Conservation (phyloP, 768 basidiomycete species). For the Boletus huronensis region DNA sequence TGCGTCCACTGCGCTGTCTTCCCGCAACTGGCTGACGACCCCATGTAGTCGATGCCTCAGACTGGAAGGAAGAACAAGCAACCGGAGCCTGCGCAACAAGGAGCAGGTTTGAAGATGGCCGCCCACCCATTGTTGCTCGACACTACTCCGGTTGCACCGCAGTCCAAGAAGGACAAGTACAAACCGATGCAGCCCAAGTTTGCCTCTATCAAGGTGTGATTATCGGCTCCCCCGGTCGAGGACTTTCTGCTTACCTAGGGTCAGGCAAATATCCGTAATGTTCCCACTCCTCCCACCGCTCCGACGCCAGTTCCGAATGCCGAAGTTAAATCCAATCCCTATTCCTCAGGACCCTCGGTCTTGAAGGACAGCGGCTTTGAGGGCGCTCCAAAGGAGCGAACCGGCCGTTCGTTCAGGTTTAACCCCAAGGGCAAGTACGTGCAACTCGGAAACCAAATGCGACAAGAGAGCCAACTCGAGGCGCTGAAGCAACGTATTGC, state of each 20-base stretch:
- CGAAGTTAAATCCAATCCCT: constrained; percentile 66
- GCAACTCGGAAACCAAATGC: constrained; percentile 63
- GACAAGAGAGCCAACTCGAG: constrained; percentile 79
- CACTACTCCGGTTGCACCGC: constrained; percentile 46
- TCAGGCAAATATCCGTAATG: constrained; percentile 75
- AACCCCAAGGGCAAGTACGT: constrained; percentile 93
- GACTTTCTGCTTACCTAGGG: background rate
- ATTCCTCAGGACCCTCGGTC: constrained; percentile 49
- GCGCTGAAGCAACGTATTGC: constrained; percentile 90
- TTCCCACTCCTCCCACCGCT: constrained; percentile 55
- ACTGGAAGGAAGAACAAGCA: constrained; percentile 51
- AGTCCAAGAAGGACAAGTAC: constrained; percentile 87
- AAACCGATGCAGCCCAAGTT: constrained; percentile 99
- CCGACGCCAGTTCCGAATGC: constrained; percentile 36
- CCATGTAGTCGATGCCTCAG: constrained; percentile 49
- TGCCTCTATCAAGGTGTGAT: constrained; percentile 80
- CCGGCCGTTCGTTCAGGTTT: constrained; percentile 73
- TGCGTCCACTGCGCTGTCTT: constrained; percentile 30
- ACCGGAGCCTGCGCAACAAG: constrained; percentile 68
- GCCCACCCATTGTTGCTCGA: constrained; percentile 86
- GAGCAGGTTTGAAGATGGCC: constrained; percentile 84
- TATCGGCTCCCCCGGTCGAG: background rate
- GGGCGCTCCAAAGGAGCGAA: constrained; percentile 68
- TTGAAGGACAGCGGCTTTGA: constrained; percentile 66
- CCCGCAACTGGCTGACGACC: background rate